Evolutionary conservation across 208 protist genomes (phyloP), one percentile per base, ranked within the genome.

Genomic region (Leishmania amazonensis): DNA sequence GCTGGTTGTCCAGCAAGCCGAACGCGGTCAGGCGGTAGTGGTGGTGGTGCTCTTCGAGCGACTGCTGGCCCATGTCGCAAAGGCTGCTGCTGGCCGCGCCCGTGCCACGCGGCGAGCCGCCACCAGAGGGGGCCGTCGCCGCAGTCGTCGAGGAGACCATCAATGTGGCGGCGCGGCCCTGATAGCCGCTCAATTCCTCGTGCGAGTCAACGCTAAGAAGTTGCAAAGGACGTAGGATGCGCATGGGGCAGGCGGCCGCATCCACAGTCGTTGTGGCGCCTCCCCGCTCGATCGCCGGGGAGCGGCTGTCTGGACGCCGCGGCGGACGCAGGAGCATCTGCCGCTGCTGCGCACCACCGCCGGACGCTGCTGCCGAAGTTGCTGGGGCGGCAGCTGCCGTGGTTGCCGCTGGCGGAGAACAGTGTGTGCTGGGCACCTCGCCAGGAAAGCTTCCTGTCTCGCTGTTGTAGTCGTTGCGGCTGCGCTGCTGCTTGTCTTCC

Each of bases 51-150:
- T 86, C 83, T 62, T 86, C 83, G 2, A 86, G 28, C 0, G 83
- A 86, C 83, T 86, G 83, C 74, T 77, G 78, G 0, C 83, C 83
- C 28, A 86, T 75, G 75, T 86, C 83, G 24, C 57, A 79, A 9
- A 79, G 42, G 17, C 81, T 85, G 21, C 79, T 35, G 70, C 72
- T 81, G 7, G 49, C 77, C 35, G 58, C 47, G 45, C 38, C 54
- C 3, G 9, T 19, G n/a, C 60, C 60, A 47, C 51, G 78, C 45
- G 53, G 47, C 35, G 83, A 86, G 31, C 75, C 78, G 7, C 65
- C n/a, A 21, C 74, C 74, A 6, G 83, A 79, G 40, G 42, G 47
- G 19, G 57, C 15, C 57, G 57, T 31, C 53, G 13, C 38, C 38
- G 35, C 31, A 3, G 75, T 47, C 53, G 57, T 31, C 21, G 58